Evolutionary conservation across 192 early-diverging fungal genomes (phyloP).

Genomic region (Gonapodya sp.): DNA sequence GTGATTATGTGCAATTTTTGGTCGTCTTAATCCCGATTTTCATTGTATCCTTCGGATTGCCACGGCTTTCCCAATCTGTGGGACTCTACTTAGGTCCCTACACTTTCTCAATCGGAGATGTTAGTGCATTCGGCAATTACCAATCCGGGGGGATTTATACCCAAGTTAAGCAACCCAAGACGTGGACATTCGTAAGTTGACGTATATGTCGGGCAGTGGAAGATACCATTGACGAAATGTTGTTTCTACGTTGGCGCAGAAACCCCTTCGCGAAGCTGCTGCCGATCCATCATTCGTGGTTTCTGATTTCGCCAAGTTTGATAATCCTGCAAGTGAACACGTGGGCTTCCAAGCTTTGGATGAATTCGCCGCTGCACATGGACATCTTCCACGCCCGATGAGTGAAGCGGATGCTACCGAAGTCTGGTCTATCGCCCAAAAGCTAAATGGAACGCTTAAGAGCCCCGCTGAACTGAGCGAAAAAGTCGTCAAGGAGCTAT

Average conservation of each 20-base stretch:
- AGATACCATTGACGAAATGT: not conserved
- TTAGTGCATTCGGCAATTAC: slow-evolving; percentile 63
- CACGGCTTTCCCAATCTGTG: no score
- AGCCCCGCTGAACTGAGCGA: slow-evolving; percentile 67
- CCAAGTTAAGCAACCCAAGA: slow-evolving; percentile 90
- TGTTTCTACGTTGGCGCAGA: slow-evolving; percentile 23
- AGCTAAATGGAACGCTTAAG: slow-evolving; percentile 60
- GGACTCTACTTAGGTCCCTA: slow-evolving; percentile 63
- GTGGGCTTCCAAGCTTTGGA: slow-evolving; percentile 93
- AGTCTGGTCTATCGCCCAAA: slow-evolving; percentile 60
- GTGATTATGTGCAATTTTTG: not conserved
- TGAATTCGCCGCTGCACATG: slow-evolving; percentile 50
- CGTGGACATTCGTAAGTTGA: slow-evolving; percentile 64
- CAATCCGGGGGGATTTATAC: slow-evolving; percentile 80
- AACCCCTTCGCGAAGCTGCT: slow-evolving; percentile 63
- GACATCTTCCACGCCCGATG: slow-evolving; percentile 71
- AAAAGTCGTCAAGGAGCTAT: slow-evolving; percentile 74
- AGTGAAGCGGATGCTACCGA: slow-evolving; percentile 79
- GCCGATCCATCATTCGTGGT: slow-evolving; percentile 71
- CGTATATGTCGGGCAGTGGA: no score
- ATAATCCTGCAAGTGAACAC: slow-evolving; percentile 87
- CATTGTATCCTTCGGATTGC: not conserved
- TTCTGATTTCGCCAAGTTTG: slow-evolving; percentile 97
- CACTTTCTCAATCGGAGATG: slow-evolving; percentile 95
- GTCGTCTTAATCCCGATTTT: no score